Conservation (phyloP, 2,329 filamentous ascomycete species). For the Penicillium hordei region DNA sequence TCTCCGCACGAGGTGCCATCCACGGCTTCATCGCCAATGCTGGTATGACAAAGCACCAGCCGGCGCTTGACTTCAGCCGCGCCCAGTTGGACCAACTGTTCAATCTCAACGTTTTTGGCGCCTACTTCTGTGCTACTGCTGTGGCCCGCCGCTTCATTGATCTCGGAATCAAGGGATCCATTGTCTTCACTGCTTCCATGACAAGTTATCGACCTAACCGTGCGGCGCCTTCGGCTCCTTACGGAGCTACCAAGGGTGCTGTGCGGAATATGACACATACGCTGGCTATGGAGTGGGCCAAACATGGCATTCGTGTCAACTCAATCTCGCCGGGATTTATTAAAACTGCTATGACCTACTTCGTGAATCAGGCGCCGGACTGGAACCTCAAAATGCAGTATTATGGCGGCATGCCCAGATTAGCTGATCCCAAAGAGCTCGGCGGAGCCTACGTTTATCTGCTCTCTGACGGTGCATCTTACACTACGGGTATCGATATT, state of each 20-base stretch:
- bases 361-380: conserved; percentile 53
- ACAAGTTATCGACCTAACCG: conserved; percentile 52
- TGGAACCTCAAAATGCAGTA: conserved; percentile 60
- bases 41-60: conserved; percentile 49
- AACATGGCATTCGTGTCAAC: conserved; percentile 44
- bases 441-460: conserved; percentile 59
- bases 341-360: conserved; percentile 50
- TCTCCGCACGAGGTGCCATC: not conserved
- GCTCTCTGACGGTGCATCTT: conserved; percentile 48
- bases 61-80: conserved; percentile 46
- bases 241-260: conserved; percentile 49
- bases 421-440: conserved; percentile 55
- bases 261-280: conserved; percentile 33
- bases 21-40: conserved; percentile 2
- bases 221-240: conserved; percentile 53
- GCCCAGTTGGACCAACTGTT: conserved; percentile 44
- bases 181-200: conserved; percentile 52
- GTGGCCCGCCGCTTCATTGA: conserved; percentile 41
- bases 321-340: conserved; percentile 49
- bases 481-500: conserved; percentile 40
- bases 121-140: conserved; percentile 34
- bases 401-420: conserved; percentile 57
- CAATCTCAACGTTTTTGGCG: conserved; percentile 45
- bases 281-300: conserved; percentile 52
- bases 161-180: conserved; percentile 39